Percentiles rank a stretch among this genome's conserved stretches.
These are phyloP conservation scores for Leishmania martiniquensis DNA, from an alignment of 208 protist species.

Conservation along the genomic window DNA sequence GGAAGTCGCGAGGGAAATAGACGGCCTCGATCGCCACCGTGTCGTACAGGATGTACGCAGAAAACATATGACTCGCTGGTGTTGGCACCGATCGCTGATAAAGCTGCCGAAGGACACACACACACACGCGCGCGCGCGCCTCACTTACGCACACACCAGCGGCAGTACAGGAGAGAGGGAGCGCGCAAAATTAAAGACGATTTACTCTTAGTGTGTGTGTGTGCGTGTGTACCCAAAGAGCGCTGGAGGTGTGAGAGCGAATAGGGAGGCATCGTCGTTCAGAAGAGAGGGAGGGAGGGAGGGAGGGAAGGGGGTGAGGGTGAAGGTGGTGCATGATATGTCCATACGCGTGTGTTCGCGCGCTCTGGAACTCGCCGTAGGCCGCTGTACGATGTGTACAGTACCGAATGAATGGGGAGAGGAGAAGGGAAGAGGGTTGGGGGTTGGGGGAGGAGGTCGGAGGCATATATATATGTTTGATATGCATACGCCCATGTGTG, in stretches of 20 bases:
- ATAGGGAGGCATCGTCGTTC: background rate
- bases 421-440: too few species aligned
- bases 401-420: too few species aligned
- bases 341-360: background rate
- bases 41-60: slow-evolving; percentile 70
- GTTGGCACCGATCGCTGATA: too few species aligned
- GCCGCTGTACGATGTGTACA: too few species aligned
- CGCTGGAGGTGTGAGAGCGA: background rate
- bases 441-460: too few species aligned
- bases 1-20: slow-evolving; percentile 54
- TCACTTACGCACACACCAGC: background rate
- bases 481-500: background rate
- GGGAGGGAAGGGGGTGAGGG: background rate
- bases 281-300: background rate
- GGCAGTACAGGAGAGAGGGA: background rate
- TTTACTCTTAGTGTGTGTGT: background rate
- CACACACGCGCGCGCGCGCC: background rate
- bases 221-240: background rate
- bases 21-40: slow-evolving; percentile 82
- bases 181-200: background rate
- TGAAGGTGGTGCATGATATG: background rate
- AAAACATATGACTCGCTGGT: slow-evolving; percentile 66
- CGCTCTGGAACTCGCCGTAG: too few species aligned
- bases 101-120: background rate
- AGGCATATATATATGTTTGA: background rate